Base-by-base conservation (phyloP, 257 asterid species). In the Solanum rostratum region DNA sequence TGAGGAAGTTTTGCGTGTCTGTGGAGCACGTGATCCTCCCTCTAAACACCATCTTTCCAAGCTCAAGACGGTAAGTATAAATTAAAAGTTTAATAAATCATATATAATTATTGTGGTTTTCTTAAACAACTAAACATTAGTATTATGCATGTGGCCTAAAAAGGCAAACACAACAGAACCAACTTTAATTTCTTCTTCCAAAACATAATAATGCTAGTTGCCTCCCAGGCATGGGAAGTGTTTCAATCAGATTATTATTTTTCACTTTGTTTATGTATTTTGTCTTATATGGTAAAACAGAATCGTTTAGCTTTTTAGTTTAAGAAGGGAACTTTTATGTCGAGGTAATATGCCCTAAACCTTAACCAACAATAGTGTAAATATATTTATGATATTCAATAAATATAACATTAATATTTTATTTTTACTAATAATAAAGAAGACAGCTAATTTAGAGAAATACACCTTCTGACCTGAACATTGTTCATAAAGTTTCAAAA, bases 1-100 rank as follows among this genome's bases (percentile, higher is more conserved):
- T 7, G 91, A 85, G 1, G 93, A 94, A 91, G 90, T 93, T 15
- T 85, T 84, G 12, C 79, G 85, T 46, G 91, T 94, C 68, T 93
- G 92, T 85, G 76, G 81, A n/a, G 92, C 88, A 78, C 82, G 82
- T 29, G 87, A 14, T 45, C 46, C 86, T 0, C 96, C 92, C 0
- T 81, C 95, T 0, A 87, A 85, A 27, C 92, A 93, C 20, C 92
- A 94, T 7, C 91, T 93, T n/a, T 85, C 97, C 2, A 94, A 93
- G 82, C 92, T 94, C 79, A 88, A 92, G 54, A 5, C 86, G 93
- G 98, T 94, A 89, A 80, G 88, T 6, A 15, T n/a, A 6, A 43
- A 33, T 55, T 29, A 10, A 49, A n/a, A 16, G 19, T n/a, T 52
- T 37, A 53, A 3, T 45, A 7, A 10, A 37, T n/a, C n/a, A n/a